Percentiles rank a stretch among this genome's conserved stretches.
These are phyloP conservation scores for Phaeosphaeriaceae sp. DNA, from an alignment of 2,329 filamentous ascomycete genomes.

Conservation along the genomic window DNA sequence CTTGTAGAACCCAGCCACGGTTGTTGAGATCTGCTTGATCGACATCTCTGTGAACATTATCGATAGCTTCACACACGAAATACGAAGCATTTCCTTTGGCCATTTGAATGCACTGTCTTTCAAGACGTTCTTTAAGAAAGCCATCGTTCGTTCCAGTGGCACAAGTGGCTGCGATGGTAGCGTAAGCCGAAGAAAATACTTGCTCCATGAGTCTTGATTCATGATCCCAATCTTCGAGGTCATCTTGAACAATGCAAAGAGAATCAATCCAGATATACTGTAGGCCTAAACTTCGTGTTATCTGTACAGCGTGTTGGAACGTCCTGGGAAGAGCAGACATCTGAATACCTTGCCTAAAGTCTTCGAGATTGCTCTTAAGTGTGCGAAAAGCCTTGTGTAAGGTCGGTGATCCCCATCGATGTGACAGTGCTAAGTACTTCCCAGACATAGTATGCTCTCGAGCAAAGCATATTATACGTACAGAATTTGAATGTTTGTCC, in stretches of 20 bases:
- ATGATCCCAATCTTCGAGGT: slow-evolving; percentile 8
- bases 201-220: slow-evolving; percentile 14
- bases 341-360: too few relatives aligned
- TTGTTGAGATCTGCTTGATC: slow-evolving; percentile 15
- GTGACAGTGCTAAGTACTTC: slow-evolving; percentile 15
- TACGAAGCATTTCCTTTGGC: neutral
- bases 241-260: neutral
- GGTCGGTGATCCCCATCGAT: slow-evolving; percentile 10
- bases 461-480: neutral
- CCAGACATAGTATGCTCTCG: neutral
- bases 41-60: slow-evolving; percentile 25
- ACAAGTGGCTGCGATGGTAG: slow-evolving; percentile 11
- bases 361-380: too few relatives aligned
- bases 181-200: slow-evolving; percentile 13
- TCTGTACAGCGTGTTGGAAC: slow-evolving; percentile 21
- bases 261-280: slow-evolving; percentile 26
- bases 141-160: slow-evolving; percentile 7
- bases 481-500: neutral
- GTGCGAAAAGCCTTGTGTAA: slow-evolving; percentile 7
- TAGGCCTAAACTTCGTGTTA: slow-evolving; percentile 15
- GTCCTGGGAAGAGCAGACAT: slow-evolving; percentile 12
- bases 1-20: slow-evolving; percentile 23
- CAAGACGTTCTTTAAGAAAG: slow-evolving; percentile 3
- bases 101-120: neutral
- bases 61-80: slow-evolving; percentile 18